Base-by-base conservation (phyloP, 2,329 filamentous ascomycete genomes). In the Calonectria hawksworthii region DNA sequence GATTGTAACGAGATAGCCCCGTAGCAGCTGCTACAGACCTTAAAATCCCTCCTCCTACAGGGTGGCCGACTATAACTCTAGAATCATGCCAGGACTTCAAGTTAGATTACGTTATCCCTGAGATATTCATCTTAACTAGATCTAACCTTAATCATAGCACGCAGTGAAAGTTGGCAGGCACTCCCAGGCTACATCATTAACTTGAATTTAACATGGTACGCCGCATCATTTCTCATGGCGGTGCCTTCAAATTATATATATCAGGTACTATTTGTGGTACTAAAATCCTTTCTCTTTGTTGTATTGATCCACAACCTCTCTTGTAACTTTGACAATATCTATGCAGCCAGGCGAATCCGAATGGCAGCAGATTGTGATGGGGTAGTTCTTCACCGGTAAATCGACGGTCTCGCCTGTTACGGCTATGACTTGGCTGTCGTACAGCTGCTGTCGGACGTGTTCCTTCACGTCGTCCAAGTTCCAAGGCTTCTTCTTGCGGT, bases 401-500 rank as follows among this genome's bases (percentile, higher is more conserved):
- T 82, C 77, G 3, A 87, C 84, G 1, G 80, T 78, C 68, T 83
- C 84, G 0, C 86, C 87, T 70, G 87, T 86, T 6, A 84, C 83
- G 7, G 86, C 85, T 1, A 84, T 87, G 13, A 87, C 86, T 2
- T 84, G 84, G 59, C 84, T 82, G 7, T 85, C 83, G 52, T 85
- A 83, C 10, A 88, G 75, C 77, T 88, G 86, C 75, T 86, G 83
- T n/a, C 80, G 75, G 7, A 88, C 84, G 69, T 86, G 86, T 54
- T 80, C 83, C 80, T 83, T 83, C 18, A 87, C 84, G 47, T 87
- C 86, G 9, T 83, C 83, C 0, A 82, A 70, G 30, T 84, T 80
- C 70, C 70, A 75, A 84, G 86, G 83, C 85, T 91, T 90, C 84
- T 92, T 92, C 84, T 91, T 90, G 38, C 90, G 86, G 87, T 74